Evolutionary conservation across 257 asterid genomes (phyloP).

Genomic region (Lycium barbarum): DNA sequence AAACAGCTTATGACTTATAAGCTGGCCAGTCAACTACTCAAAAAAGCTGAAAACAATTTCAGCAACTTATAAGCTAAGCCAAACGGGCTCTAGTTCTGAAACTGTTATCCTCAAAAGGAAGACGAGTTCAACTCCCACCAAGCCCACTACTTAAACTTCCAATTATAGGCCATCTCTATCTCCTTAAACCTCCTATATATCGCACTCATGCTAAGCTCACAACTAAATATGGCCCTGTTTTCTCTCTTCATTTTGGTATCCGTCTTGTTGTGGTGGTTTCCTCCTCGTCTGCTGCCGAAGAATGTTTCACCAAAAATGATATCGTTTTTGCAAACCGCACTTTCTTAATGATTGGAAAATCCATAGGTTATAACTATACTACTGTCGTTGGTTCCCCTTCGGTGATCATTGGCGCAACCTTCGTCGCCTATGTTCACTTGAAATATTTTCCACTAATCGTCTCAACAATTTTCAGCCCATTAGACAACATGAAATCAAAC

Average conservation of each 20-base stretch:
- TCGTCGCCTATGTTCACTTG: constrained; percentile 50
- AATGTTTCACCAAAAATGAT: constrained; percentile 72
- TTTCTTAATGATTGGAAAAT: constrained; percentile 41
- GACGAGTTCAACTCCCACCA: constrained; percentile 53
- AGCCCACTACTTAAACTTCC: constrained; percentile 50
- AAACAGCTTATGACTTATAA: too few relatives aligned
- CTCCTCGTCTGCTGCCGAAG: constrained; percentile 51
- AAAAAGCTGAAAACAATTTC: too few relatives aligned
- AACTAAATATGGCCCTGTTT: constrained; percentile 41
- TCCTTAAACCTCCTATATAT: constrained; percentile 57
- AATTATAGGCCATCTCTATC: constrained; percentile 62
- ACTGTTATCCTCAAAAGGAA: neutral
- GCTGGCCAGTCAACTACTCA: too few relatives aligned
- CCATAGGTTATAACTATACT: constrained; percentile 58
- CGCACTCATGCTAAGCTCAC: constrained; percentile 47
- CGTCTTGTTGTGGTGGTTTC: constrained; percentile 61
- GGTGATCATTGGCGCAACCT: constrained; percentile 74
- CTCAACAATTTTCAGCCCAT: constrained; percentile 49
- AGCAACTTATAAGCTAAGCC: too few relatives aligned
- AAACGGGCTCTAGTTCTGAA: constrained; percentile 11
- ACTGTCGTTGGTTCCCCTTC: constrained; percentile 40
- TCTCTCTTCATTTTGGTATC: constrained; percentile 57
- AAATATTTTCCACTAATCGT: constrained; percentile 55
- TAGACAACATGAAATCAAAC: constrained; percentile 48
- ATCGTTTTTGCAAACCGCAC: constrained; percentile 61